Evolutionary conservation across 805 yeast species (phyloP).

Genomic region (Ogataea saltuana): DNA sequence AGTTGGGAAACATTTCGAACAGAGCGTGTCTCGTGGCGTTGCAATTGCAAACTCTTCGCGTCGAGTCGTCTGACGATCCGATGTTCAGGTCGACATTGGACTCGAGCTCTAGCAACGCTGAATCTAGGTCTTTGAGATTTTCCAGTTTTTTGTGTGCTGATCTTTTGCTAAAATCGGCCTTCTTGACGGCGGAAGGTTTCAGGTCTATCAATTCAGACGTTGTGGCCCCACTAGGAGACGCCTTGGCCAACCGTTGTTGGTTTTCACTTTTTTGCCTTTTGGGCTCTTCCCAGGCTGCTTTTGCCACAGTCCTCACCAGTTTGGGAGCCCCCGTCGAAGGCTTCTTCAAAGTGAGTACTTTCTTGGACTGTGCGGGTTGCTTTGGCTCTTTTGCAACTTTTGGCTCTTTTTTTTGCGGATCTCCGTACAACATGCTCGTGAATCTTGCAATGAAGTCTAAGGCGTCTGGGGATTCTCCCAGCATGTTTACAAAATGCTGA

Average conservation of each 20-base stretch:
- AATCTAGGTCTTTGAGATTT: constrained; percentile 50
- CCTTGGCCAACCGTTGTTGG: constrained; percentile 17
- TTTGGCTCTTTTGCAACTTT: constrained; percentile 4
- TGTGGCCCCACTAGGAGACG: constrained; percentile 35
- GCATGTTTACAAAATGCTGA: constrained; percentile 52
- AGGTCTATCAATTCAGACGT: constrained; percentile 49
- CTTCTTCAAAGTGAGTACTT: constrained; percentile 6
- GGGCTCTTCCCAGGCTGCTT: constrained; percentile 5
- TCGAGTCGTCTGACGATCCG: constrained; percentile 14
- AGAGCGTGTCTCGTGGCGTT: constrained; percentile 88
- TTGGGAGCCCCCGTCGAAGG: constrained; percentile 2
- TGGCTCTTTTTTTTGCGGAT: constrained; percentile 11
- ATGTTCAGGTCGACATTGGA: constrained; percentile 17
- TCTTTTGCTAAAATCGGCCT: constrained; percentile 32
- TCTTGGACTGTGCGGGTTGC: neutral
- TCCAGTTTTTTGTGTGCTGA: constrained; percentile 49
- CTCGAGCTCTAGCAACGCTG: constrained; percentile 48
- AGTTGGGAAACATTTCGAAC: constrained; percentile 88
- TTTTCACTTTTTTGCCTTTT: neutral
- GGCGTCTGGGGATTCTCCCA: constrained; percentile 59
- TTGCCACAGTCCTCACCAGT: no score
- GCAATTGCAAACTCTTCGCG: constrained; percentile 60
- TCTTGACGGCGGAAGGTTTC: constrained; percentile 36
- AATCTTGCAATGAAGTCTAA: constrained; percentile 48
- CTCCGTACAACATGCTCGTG: constrained; percentile 40